Evolutionary conservation across 257 asterid species (phyloP).

Genomic region (Jacaranda mimosifolia): DNA sequence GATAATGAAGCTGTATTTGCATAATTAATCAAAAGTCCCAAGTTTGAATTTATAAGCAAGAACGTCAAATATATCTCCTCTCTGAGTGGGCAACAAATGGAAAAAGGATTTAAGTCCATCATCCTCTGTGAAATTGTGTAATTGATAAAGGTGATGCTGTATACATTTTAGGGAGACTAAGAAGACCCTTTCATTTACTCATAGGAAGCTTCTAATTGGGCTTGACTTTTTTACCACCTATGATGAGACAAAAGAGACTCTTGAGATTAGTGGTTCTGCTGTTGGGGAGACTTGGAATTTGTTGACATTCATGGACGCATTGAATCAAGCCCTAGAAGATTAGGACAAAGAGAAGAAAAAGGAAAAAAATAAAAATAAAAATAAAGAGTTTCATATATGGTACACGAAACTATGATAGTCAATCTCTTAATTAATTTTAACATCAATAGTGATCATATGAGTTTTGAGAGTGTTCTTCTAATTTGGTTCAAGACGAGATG

Average conservation of each 20-base stretch:
- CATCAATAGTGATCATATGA: too few species aligned
- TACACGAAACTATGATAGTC: too few species aligned
- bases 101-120: too few species aligned
- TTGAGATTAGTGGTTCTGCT: background rate
- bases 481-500: too few species aligned
- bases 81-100: too few species aligned
- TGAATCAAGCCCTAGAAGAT: background rate
- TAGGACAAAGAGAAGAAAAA: background rate
- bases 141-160: background rate
- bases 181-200: background rate
- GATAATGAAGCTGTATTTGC: too few species aligned
- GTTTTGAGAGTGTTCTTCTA: too few species aligned
- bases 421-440: too few species aligned
- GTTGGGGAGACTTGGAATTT: background rate
- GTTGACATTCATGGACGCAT: background rate
- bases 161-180: background rate
- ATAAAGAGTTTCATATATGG: too few species aligned
- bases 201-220: background rate
- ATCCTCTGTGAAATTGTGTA: background rate
- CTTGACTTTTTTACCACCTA: background rate
- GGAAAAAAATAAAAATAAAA: background rate
- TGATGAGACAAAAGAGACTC: background rate
- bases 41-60: too few species aligned
- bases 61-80: too few species aligned
- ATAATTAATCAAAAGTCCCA: too few species aligned